Base-by-base conservation (phyloP, 2,329 filamentous ascomycete genomes). In the Lasiodiplodia sp. region DNA sequence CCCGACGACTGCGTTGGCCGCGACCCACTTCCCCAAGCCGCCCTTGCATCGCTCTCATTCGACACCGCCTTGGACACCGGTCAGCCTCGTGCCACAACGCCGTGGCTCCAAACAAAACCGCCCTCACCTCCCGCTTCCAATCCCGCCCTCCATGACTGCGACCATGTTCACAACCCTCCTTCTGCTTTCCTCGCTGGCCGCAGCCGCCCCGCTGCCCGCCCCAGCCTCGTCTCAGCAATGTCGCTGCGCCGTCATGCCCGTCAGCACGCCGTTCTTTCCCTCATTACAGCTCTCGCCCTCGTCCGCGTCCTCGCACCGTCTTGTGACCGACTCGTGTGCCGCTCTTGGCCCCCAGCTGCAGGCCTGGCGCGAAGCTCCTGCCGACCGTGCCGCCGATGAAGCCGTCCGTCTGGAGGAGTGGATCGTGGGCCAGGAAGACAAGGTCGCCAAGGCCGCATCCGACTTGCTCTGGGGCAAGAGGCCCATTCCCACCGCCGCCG, bases 401-500 rank as follows among this genome's bases (percentile, higher is more conserved):
- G 56, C 56, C 23, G 47, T 57, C 57, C 34, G 57, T 10, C 56
- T 68, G 7, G 65, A 67, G 28, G 12, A 44, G 23, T 67, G 65
- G 65, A 58, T 60, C 28, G 12, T 37, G 10, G 55, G 21, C 8
- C 65, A 67, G 28, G 65, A 67, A 21, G 55, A 60, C 55, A 60
- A 58, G 44, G 56, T 58, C n/a, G 55, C 65, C 3, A 37, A 21
- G 3, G 57, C 66, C 10, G 56, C 57, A 23, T 44, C 31, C 37
- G 66, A 68, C 11, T n/a, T 68, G 40, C 47, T 68, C 7, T 68
- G 66, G 66, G 57, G 66, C 31, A 68, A 62, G 57, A 38, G 66
- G 11, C 66, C 56, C 7, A 34, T 68, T 8, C 66, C 66, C 11
- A 68, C 66, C 56, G 57, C 49, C 4, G 57, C 57, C 6, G 49